These are phyloP conservation scores for Cladobotryum mycophilum DNA, from an alignment of 2,329 filamentous ascomycete genomes.

Conservation along the genomic window DNA sequence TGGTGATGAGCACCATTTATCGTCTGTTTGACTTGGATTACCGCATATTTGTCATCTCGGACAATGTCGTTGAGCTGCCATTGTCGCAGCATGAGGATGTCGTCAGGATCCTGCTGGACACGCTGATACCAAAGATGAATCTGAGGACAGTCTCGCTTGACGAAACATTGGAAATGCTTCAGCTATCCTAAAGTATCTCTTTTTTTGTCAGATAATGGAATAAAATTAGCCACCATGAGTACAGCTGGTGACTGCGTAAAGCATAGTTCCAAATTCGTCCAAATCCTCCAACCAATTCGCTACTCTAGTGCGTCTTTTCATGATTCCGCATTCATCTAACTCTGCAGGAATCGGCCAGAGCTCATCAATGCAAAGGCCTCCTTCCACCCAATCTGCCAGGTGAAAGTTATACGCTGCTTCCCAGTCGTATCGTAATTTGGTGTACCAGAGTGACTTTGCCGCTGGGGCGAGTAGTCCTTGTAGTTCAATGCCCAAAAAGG, in stretches of 20 bases:
- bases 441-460: constrained; percentile 38
- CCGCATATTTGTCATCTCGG: constrained; percentile 33
- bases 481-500: constrained; percentile 45
- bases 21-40: constrained; percentile 38
- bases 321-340: constrained; percentile 24
- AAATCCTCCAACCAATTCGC: constrained; percentile 44
- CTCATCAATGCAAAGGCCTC: constrained; percentile 40
- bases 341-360: constrained; percentile 38
- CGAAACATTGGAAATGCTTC: constrained; percentile 5
- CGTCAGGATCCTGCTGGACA: background rate
- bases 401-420: constrained; percentile 36
- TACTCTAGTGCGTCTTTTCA: constrained; percentile 30
- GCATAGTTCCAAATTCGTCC: constrained; percentile 49
- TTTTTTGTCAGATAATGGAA: background rate
- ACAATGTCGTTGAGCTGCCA: constrained; percentile 25
- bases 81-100: constrained; percentile 1
- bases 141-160: constrained; percentile 4
- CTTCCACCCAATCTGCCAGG: constrained; percentile 36
- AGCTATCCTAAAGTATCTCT: background rate
- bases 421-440: constrained; percentile 33
- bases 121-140: constrained; percentile 10
- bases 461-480: constrained; percentile 36
- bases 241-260: constrained; percentile 42
- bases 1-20: constrained; percentile 37
- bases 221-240: constrained; percentile 32